These are phyloP conservation scores for Diplodia corticola DNA, from an alignment of 2,329 filamentous ascomycete genomes.

Conservation along the genomic window DNA sequence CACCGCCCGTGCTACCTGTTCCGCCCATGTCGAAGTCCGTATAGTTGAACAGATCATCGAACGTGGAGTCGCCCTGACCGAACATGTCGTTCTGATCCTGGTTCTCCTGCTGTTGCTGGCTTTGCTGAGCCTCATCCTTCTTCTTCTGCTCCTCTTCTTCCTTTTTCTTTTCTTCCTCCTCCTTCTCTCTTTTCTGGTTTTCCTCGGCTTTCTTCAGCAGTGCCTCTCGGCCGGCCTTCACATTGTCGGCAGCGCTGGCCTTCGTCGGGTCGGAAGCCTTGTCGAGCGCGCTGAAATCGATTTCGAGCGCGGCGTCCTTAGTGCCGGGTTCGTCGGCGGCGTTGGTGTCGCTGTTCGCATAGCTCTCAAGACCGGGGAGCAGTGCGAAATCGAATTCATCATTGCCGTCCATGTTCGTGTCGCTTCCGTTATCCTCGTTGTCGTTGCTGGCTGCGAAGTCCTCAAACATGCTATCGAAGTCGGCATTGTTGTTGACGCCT, in stretches of 20 bases:
- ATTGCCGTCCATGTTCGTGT: slow-evolving; percentile 19
- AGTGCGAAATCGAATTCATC: slow-evolving; percentile 37
- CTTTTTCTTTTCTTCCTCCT: slow-evolving; percentile 6
- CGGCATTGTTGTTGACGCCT: slow-evolving; percentile 32
- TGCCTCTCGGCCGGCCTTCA: no score
- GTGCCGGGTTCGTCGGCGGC: neutral
- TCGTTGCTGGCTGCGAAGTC: slow-evolving; percentile 17
- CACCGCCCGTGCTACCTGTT: slow-evolving; percentile 24
- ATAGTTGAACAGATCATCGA: slow-evolving; percentile 41
- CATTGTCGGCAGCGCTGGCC: slow-evolving; percentile 12
- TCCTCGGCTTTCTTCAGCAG: slow-evolving; percentile 1
- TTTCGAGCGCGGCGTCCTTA: neutral
- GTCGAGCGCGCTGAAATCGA: slow-evolving; percentile 18
- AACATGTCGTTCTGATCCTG: slow-evolving; percentile 23
- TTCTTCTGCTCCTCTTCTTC: neutral
- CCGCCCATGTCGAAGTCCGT: slow-evolving; percentile 23
- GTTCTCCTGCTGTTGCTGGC: slow-evolving; percentile 12
- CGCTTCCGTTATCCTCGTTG: slow-evolving; percentile 2
- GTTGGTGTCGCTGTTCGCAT: slow-evolving; percentile 41
- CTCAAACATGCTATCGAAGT: slow-evolving; percentile 36
- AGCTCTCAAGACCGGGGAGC: slow-evolving; percentile 44
- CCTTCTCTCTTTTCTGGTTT: neutral
- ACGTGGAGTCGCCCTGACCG: slow-evolving; percentile 25
- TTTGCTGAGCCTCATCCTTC: slow-evolving; percentile 12
- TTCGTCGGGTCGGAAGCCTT: neutral